Conservation (phyloP, 2,329 filamentous ascomycete species). For the Lasiodiplodia gonubiensis region DNA sequence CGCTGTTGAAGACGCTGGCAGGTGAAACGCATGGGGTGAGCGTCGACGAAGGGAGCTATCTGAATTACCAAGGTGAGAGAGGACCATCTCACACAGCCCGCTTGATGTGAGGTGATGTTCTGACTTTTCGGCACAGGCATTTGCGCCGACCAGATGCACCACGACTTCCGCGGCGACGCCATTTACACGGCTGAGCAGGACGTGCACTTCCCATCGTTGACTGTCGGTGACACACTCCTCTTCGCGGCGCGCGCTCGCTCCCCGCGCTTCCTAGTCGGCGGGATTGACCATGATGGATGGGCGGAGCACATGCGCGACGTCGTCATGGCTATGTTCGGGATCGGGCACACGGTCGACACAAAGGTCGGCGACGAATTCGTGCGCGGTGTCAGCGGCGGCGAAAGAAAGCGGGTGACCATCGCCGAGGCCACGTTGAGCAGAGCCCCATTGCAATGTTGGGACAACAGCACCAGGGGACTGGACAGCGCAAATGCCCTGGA, state of each 20-base stretch:
- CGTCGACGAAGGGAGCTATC: slow-evolving; percentile 70
- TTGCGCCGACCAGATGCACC: slow-evolving; percentile 75
- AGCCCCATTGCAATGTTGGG: slow-evolving; percentile 73
- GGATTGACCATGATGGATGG: slow-evolving; percentile 61
- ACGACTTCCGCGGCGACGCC: slow-evolving; percentile 78
- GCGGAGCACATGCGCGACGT: slow-evolving; percentile 71
- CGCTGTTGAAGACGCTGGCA: slow-evolving; percentile 81
- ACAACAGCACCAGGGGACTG: slow-evolving; percentile 75
- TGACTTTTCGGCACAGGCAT: slow-evolving; percentile 54
- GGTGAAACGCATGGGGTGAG: slow-evolving; percentile 83
- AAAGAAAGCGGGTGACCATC: slow-evolving; percentile 82
- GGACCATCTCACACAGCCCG: too few species aligned
- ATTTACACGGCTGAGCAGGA: slow-evolving; percentile 88
- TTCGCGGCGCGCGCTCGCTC: slow-evolving; percentile 76
- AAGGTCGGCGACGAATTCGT: slow-evolving; percentile 77
- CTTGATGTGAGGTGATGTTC: too few species aligned
- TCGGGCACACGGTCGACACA: slow-evolving; percentile 74
- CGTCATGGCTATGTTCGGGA: slow-evolving; percentile 77
- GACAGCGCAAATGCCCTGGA: slow-evolving; percentile 78
- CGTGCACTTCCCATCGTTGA: slow-evolving; percentile 78
- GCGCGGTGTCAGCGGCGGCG: slow-evolving; percentile 75
- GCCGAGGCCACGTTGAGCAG: slow-evolving; percentile 75
- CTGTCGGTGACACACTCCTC: slow-evolving; percentile 77
- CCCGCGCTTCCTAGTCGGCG: slow-evolving; percentile 65
- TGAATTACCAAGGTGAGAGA: slow-evolving; percentile 79